Conservation (phyloP, 768 basidiomycete species). For the Leccinum boreale region DNA sequence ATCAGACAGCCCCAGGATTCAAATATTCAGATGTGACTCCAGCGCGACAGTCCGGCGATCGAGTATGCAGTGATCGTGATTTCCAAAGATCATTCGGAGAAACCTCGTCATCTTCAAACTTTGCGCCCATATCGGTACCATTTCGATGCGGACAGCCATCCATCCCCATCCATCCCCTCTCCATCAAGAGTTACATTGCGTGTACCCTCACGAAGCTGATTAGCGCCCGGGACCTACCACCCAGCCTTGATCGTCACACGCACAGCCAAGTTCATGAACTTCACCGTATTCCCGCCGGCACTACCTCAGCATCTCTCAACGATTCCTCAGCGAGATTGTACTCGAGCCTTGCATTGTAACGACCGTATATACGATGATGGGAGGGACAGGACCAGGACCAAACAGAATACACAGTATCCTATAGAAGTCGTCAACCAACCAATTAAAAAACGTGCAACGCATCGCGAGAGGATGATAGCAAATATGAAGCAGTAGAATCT, state of each 20-base stretch:
- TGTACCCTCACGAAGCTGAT: neutral
- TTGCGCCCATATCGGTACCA: neutral
- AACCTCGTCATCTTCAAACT: neutral
- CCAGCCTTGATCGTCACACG: neutral
- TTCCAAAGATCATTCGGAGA: neutral
- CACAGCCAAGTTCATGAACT: neutral
- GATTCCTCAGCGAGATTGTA: neutral
- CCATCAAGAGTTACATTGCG: neutral
- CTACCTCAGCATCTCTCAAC: neutral
- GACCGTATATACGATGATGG: neutral
- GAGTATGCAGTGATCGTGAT: neutral
- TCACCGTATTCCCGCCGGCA: neutral
- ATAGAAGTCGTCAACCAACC: neutral
- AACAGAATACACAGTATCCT: neutral
- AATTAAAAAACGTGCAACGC: neutral
- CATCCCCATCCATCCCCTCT: neutral
- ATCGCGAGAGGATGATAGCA: neutral
- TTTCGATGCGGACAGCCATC: neutral
- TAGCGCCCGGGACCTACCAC: neutral
- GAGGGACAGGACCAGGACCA: neutral
- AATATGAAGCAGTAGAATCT: neutral
- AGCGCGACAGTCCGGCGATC: neutral
- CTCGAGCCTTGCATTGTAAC: neutral
- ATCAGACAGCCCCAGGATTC: neutral
- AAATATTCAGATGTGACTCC: no score